Evolutionary conservation across 306 rosid genomes (phyloP), one percentile per base, ranked within the genome.

Genomic region (Echinosophora koreensis): DNA sequence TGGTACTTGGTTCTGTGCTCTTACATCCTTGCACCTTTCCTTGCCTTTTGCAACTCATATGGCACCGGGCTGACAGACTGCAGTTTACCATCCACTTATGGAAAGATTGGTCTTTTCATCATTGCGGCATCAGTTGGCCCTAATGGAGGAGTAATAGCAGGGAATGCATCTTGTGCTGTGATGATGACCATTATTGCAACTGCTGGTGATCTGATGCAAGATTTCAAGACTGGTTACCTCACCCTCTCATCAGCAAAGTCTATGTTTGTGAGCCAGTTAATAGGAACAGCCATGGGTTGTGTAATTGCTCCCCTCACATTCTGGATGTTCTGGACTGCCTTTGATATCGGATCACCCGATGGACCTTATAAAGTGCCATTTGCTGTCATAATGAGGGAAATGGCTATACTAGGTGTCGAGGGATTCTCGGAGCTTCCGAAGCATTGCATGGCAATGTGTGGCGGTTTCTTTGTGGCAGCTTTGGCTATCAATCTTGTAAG

Each of bases 151-250:
- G 99, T 90, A 39, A 83, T 92, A 60, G 99, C 99, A 0, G 99
- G 99, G 10, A 27, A 87, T 66, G 94, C 97, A 50, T 80, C 96
- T 17, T 88, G 84, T 62, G 97, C 96, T 44, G 94, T 96, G 54
- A 96, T 96, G 98, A 92, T 96, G 98, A 77, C 98, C 60, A 96
- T 92, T 4, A 97, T 96, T 3, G 64, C 98, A n/a, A 96, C 97
- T 0, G 98, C 99, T 11, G 96, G 97, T 2, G 98, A 96, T 86
- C 99, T 96, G 81, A 96, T 96, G 99, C 99, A 96, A 88, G 99
- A 96, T 85, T 96, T 96, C 85, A 96, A 92, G 92, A 91, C 98
- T 0, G 98, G 98, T 69, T 96, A 96, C 86, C 97, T 96, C 73
- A 96, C 97, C 59, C 85, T 89, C 41, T 96, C 99, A 6, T 96